Evolutionary conservation across 352 stramenopile genomes (phyloP), one percentile per base, ranked within the genome.

Genomic region (Phytophthora ohioensis): DNA sequence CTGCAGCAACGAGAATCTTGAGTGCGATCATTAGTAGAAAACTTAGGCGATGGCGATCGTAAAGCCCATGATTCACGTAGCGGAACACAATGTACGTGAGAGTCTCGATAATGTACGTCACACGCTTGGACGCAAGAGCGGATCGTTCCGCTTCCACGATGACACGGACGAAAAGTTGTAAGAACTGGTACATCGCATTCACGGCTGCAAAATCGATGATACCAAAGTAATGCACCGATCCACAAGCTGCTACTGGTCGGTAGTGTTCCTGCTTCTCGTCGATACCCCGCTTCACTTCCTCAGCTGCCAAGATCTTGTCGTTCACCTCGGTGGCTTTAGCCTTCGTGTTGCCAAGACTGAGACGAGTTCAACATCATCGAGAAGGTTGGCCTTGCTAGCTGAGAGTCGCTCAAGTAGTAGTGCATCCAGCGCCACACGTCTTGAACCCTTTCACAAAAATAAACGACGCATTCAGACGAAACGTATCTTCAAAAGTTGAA

Each of bases 181-280:
- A 74, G 59, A 98, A 98, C 70, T 97, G 91, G 75, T 98, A 98
- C 91, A 98, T 98, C 5, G 71, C 67, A 51, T 98, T 97, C n/a
- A 98, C 82, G 2, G 79, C 74, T 0, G 85, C 78, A 48, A 97
- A 91, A 57, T 98, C 92, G 3, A 96, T 87, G 48, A 98, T 92
- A 3, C 79, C 77, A 70, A 98, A 98, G 80, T 97, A 98, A 10
- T 98, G 66, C 11, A 97, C 83, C 1, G 84, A 91, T 3, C 90
- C 93, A 10, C 93, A 79, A 1, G 90, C 96, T 0, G 93, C 91
- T 4, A 98, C 91, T 1, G 92, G 90, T 0, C 93, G 91, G 57
- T 98, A 98, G 46, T 97, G 84, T 58, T 98, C 93, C 0, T 92
- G 79, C 73, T 97, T 97, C 53, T 97, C 90, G 66, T 97, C 90